Evolutionary conservation across 495 filamentous ascomycete species (phyloP).

Genomic region (Penicillium coffeae): DNA sequence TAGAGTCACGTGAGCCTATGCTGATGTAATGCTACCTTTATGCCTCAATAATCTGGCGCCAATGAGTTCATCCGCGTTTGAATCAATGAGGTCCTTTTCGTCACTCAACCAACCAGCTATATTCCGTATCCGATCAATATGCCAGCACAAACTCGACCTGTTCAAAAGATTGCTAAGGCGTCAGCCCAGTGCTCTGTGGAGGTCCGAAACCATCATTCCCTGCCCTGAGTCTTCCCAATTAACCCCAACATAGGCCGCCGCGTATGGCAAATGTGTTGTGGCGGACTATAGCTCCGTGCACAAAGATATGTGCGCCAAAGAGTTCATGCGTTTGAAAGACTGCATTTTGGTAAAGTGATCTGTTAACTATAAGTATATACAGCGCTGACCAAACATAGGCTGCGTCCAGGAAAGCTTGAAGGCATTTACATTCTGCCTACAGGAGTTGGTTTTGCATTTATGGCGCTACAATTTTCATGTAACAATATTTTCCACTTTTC

Average conservation of each 20-base stretch:
- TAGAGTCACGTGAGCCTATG: slow-evolving; percentile 16
- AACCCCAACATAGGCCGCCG: slow-evolving; percentile 57
- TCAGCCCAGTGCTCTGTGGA: slow-evolving; percentile 79
- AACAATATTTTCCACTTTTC: too few species aligned
- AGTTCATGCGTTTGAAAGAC: slow-evolving; percentile 83
- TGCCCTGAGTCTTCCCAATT: background rate
- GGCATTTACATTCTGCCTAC: background rate
- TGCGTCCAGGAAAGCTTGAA: slow-evolving; percentile 38
- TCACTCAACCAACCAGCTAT: background rate
- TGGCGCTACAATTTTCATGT: background rate
- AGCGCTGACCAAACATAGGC: slow-evolving; percentile 17
- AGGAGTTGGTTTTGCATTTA: background rate
- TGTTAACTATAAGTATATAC: background rate
- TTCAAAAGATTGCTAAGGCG: slow-evolving; percentile 83
- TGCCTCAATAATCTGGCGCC: slow-evolving; percentile 1
- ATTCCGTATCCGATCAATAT: slow-evolving; percentile 26
- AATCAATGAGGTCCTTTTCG: too few species aligned
- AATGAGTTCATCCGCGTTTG: background rate
- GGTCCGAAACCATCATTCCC: slow-evolving; percentile 42
- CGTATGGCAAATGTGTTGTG: slow-evolving; percentile 89
- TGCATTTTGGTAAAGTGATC: slow-evolving; percentile 70
- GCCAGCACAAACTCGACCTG: slow-evolving; percentile 55
- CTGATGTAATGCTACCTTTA: slow-evolving; percentile 18
- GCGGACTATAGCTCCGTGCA: slow-evolving; percentile 86
- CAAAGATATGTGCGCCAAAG: slow-evolving; percentile 83